These are phyloP conservation scores for Chlorella ohadii DNA, from an alignment of 139 green algal species.

Conservation along the genomic window DNA sequence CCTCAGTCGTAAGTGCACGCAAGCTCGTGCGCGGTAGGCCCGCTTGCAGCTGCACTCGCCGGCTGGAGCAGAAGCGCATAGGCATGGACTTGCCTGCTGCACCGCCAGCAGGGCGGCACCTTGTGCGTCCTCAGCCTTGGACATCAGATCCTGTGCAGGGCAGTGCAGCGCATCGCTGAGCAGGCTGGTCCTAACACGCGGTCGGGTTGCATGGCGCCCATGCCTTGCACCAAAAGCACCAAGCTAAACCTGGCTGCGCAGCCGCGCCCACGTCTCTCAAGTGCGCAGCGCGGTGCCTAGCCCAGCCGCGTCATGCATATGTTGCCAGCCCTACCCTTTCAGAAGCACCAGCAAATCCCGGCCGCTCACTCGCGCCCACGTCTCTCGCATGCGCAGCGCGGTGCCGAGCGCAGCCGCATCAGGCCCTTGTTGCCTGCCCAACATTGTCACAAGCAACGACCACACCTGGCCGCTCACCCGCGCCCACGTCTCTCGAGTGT, in stretches of 20 bases:
- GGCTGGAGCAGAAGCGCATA: background rate
- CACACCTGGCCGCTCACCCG: background rate
- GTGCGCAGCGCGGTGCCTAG: background rate
- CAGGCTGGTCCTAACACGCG: no score
- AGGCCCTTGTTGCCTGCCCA: background rate
- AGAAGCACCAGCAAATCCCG: no score
- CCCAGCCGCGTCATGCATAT: background rate
- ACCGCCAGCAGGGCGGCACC: constrained; percentile 25
- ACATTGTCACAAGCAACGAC: no score
- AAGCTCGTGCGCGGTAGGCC: no score
- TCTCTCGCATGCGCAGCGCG: background rate
- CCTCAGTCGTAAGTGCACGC: no score
- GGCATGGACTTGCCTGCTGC: background rate
- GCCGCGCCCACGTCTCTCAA: background rate
- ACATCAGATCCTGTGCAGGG: constrained; percentile 9
- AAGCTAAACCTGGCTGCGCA: background rate
- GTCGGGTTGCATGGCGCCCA: no score
- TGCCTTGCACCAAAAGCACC: no score
- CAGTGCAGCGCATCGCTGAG: no score
- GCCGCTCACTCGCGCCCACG: constrained; percentile 1
- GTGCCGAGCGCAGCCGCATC: no score
- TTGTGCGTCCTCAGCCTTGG: constrained; percentile 8
- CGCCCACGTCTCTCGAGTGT: background rate
- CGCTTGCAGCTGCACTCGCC: no score
- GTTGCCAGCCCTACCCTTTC: background rate